These are phyloP conservation scores for Chalciporus sp. DNA, from an alignment of 1,284 basidiomycete species.

Conservation along the genomic window DNA sequence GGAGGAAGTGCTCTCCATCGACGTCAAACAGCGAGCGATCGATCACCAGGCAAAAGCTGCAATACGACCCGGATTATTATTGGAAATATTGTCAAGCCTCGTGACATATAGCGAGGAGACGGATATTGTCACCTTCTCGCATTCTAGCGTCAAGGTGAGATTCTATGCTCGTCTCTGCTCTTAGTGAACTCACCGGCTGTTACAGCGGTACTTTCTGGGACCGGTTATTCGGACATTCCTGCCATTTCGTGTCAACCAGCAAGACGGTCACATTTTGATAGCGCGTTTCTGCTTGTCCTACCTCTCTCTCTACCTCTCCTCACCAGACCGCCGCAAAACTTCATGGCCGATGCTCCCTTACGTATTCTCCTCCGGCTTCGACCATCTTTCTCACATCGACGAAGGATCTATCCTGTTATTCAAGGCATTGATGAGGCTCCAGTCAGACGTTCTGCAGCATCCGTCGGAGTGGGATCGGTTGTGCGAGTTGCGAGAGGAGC, in stretches of 20 bases:
- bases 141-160: conserved; percentile 6
- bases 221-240: neutral
- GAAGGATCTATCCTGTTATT: neutral
- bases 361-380: conserved; percentile 3
- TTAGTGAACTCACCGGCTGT: neutral
- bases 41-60: neutral
- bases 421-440: conserved; percentile 1
- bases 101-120: conserved; percentile 6
- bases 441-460: neutral
- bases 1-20: conserved; percentile 9
- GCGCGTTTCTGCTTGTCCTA: conserved; percentile 8
- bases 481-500: conserved; percentile 3
- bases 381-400: conserved; percentile 7
- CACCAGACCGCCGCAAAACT: neutral
- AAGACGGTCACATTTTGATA: neutral
- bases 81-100: conserved; percentile 13
- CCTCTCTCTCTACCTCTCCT: neutral
- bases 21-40: neutral
- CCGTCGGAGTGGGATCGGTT: conserved; percentile 4
- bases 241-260: neutral
- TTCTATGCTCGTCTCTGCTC: fast-evolving
- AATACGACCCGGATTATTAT: conserved; percentile 1
- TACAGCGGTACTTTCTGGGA: conserved; percentile 11
- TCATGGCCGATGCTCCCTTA: conserved; percentile 6
- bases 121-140: conserved; percentile 8